Percentiles rank a stretch among this genome's conserved stretches.
These are phyloP conservation scores for Nakazawaea sp. DNA, from an alignment of 805 yeast genomes.

Conservation along the genomic window DNA sequence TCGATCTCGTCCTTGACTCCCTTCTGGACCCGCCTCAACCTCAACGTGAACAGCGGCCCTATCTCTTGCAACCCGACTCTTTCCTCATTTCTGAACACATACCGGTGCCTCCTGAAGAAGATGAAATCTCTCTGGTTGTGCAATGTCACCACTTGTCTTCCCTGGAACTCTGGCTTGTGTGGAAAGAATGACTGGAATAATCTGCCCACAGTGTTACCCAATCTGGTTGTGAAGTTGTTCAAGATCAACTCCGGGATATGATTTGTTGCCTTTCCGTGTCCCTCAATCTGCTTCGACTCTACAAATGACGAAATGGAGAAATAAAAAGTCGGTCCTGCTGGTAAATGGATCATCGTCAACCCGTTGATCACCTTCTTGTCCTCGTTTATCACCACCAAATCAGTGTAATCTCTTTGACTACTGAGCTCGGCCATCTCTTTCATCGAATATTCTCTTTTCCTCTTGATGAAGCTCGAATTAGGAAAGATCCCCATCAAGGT, in stretches of 20 bases:
- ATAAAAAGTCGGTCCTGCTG: constrained; percentile 93
- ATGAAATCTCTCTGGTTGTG: constrained; percentile 96
- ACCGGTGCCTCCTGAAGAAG: constrained; percentile 93
- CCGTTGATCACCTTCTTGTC: constrained; percentile 92
- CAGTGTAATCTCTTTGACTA: constrained; percentile 78
- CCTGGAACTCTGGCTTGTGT: constrained; percentile 86
- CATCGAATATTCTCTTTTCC: constrained; percentile 78
- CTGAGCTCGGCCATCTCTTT: constrained; percentile 84
- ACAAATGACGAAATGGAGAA: constrained; percentile 75
- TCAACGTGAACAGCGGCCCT: constrained; percentile 94
- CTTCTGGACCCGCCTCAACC: constrained; percentile 80
- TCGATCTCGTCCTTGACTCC: constrained; percentile 89
- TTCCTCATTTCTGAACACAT: constrained; percentile 82
- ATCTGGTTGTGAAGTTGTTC: constrained; percentile 86
- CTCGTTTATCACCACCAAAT: constrained; percentile 84
- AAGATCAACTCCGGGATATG: constrained; percentile 89
- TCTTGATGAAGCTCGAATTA: constrained; percentile 76
- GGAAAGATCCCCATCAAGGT: constrained; percentile 80
- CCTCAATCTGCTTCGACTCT: constrained; percentile 67
- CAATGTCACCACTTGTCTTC: constrained; percentile 90
- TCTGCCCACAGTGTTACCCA: constrained; percentile 91
- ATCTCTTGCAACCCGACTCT: constrained; percentile 92
- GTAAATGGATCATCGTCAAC: constrained; percentile 85
- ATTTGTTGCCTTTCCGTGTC: constrained; percentile 87
- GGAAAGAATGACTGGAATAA: constrained; percentile 91